Conservation (phyloP, 176 grass and related monocot species). For the Echinochloa phyllopogon region DNA sequence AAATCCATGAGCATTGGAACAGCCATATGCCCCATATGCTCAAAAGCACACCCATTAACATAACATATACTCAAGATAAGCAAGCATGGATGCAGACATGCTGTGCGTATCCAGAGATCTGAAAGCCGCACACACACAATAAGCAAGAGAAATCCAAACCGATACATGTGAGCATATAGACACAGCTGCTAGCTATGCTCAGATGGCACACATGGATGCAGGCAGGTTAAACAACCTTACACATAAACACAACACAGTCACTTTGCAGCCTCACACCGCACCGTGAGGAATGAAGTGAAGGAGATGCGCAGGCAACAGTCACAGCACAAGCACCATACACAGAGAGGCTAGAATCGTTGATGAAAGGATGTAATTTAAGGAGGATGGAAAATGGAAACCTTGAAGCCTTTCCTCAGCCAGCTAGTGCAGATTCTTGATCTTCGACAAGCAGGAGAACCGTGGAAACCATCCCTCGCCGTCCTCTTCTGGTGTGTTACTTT, state of each 20-base stretch:
- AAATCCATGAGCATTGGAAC: background rate
- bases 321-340: background rate
- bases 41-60: background rate
- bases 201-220: background rate
- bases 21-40: background rate
- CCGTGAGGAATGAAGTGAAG: no score
- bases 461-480: background rate
- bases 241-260: background rate
- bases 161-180: background rate
- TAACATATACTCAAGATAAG: background rate
- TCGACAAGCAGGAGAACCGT: background rate
- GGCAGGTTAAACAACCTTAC: background rate
- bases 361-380: background rate
- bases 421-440: background rate
- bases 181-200: background rate
- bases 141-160: background rate
- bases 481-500: no score
- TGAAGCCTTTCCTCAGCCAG: background rate
- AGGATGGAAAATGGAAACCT: background rate
- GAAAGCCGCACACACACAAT: background rate
- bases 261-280: background rate
- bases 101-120: background rate
- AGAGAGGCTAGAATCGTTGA: no score
- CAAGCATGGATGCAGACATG: background rate
- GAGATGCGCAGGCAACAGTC: background rate